Conservation (phyloP, 129 eudicot species). For the Calendula officinalis region DNA sequence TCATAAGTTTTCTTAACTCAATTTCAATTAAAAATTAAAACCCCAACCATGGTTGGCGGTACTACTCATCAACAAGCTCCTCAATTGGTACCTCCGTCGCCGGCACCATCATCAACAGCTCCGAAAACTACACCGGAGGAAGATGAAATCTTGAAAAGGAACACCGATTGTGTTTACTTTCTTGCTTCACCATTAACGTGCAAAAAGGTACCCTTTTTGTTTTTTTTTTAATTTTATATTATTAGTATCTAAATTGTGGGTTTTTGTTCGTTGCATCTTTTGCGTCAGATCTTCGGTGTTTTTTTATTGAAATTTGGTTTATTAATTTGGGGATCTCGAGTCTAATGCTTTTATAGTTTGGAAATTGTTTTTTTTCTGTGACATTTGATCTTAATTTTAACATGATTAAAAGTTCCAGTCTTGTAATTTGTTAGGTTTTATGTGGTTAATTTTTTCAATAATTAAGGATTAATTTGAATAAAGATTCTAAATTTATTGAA, state of each 20-base stretch:
- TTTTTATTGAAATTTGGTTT: not conserved
- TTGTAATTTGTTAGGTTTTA: not conserved
- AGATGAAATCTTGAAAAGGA: conserved; percentile 73
- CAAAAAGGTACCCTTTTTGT: conserved; percentile 55
- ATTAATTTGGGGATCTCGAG: conserved; percentile 26
- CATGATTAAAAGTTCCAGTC: not conserved
- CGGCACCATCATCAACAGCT: not conserved
- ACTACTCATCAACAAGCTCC: conserved; percentile 16
- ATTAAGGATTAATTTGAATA: not conserved
- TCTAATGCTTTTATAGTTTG: not conserved
- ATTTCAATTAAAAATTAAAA: not conserved
- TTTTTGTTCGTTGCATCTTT: not conserved
- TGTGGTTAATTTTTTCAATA: not conserved
- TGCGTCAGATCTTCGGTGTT: conserved; percentile 16
- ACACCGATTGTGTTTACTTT: conserved; percentile 94
- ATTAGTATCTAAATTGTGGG: not conserved
- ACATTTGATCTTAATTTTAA: conserved; percentile 7
- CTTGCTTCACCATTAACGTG: conserved; percentile 98
- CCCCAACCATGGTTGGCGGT: conserved; percentile 43
- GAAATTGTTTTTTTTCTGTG: not conserved
- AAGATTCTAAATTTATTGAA: not conserved
- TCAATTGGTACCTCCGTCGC: conserved; percentile 26
- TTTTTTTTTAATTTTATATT: not conserved
- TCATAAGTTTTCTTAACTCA: no score
- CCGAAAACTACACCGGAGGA: conserved; percentile 36